Conservation (phyloP, 139 green algal genomes). For the Tetratostichococcus sp. region DNA sequence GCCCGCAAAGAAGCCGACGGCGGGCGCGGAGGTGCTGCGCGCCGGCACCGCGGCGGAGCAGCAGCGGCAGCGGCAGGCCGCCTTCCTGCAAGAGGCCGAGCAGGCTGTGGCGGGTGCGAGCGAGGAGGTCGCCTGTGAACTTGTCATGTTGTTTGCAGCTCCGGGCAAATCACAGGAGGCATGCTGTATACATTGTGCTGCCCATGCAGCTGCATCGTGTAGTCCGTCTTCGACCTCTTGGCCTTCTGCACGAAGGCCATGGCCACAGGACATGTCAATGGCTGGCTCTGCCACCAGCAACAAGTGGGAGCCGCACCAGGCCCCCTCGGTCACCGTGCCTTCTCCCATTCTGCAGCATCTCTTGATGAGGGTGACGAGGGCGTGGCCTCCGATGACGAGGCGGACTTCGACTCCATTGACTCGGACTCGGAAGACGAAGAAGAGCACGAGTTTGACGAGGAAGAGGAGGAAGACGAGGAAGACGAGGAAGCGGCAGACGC, state of each 20-base stretch:
- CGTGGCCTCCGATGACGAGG: background rate
- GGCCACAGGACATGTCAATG: too few species aligned
- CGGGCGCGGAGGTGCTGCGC: background rate
- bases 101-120: background rate
- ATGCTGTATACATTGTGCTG: too few species aligned
- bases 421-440: background rate
- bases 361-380: background rate
- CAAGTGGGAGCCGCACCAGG: too few species aligned
- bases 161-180: too few species aligned
- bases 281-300: too few species aligned
- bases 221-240: too few species aligned
- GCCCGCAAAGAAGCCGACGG: too few species aligned
- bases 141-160: too few species aligned
- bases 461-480: background rate
- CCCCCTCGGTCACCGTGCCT: too few species aligned
- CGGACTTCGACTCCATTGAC: background rate
- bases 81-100: background rate
- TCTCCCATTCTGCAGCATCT: too few species aligned
- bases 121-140: background rate
- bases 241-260: too few species aligned
- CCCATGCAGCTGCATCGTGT: too few species aligned
- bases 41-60: background rate
- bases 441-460: background rate
- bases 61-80: background rate
- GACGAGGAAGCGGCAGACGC: background rate